Percentiles rank a stretch among this genome's conserved stretches.
These are phyloP conservation scores for Lenwebbia sp. DNA, from an alignment of 345 rosid species.

Conservation along the genomic window DNA sequence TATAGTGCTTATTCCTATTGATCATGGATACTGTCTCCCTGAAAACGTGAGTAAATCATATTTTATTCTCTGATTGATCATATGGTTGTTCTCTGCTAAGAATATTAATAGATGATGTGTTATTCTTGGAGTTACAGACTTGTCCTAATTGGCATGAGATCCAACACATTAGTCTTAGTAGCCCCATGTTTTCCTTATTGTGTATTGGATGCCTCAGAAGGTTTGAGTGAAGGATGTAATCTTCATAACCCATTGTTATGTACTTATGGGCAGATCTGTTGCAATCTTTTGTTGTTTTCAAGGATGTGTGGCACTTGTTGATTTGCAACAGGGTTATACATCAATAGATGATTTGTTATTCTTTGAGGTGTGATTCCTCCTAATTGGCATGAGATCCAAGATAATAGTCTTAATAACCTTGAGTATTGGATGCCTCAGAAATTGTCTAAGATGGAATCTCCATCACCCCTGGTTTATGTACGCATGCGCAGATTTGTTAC, in stretches of 20 bases:
- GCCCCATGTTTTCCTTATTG: neutral
- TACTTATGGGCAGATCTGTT: neutral
- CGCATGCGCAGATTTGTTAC: neutral
- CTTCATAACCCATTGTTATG: neutral
- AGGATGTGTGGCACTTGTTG: neutral
- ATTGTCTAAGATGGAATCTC: neutral
- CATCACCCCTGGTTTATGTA: neutral
- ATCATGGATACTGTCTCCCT: constrained; percentile 89
- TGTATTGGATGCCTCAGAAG: neutral
- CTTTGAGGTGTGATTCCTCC: neutral
- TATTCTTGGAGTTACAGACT: neutral
- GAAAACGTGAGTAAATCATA: constrained; percentile 37
- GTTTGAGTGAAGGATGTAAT: neutral
- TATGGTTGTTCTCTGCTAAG: neutral
- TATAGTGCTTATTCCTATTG: constrained; percentile 62
- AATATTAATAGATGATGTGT: neutral
- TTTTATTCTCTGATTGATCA: neutral
- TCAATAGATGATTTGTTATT: neutral
- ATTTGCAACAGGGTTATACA: neutral
- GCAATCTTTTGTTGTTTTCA: neutral
- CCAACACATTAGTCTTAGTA: neutral
- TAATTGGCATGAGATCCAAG: neutral
- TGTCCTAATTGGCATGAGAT: neutral
- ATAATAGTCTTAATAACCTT: neutral
- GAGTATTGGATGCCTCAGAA: neutral